These are phyloP conservation scores for Pythium aquatile DNA, from an alignment of 352 stramenopile species.

Conservation along the genomic window DNA sequence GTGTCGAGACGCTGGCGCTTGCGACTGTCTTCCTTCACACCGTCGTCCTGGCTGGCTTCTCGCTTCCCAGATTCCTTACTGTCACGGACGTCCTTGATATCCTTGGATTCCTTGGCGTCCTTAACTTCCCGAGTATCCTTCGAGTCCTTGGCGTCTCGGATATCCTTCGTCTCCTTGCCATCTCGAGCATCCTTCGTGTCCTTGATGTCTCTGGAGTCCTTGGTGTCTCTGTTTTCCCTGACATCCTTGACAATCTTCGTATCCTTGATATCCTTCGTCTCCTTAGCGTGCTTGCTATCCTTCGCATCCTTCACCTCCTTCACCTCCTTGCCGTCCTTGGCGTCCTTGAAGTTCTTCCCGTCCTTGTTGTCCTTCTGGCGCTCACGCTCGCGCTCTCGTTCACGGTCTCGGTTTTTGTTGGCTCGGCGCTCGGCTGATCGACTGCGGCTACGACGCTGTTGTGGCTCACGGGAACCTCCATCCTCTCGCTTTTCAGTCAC, in stretches of 20 bases:
- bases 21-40: constrained; percentile 27
- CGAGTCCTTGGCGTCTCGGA: neutral
- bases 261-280: neutral
- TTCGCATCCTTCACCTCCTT: neutral
- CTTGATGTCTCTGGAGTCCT: neutral
- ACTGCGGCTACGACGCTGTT: constrained; percentile 25
- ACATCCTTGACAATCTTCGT: neutral
- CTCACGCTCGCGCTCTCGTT: constrained; percentile 10
- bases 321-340: constrained; percentile 3
- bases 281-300: neutral
- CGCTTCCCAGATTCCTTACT: constrained; percentile 10
- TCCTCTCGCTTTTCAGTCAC: constrained; percentile 22
- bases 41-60: constrained; percentile 28
- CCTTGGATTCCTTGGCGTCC: neutral
- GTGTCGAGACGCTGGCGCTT: constrained; percentile 61
- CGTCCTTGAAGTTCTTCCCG: neutral
- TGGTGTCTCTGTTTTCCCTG: neutral
- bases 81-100: neutral
- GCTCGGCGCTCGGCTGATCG: constrained; percentile 20
- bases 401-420: constrained; percentile 17
- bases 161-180: constrained; percentile 5
- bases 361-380: constrained; percentile 15
- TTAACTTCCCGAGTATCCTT: neutral
- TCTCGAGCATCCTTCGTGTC: neutral
- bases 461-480: constrained; percentile 1